A percentile compares a stretch with the other conserved stretches of the same genome.
These are phyloP conservation scores for Candida frijolesensis DNA, from an alignment of 1,139 yeast genomes.

Conservation along the genomic window DNA sequence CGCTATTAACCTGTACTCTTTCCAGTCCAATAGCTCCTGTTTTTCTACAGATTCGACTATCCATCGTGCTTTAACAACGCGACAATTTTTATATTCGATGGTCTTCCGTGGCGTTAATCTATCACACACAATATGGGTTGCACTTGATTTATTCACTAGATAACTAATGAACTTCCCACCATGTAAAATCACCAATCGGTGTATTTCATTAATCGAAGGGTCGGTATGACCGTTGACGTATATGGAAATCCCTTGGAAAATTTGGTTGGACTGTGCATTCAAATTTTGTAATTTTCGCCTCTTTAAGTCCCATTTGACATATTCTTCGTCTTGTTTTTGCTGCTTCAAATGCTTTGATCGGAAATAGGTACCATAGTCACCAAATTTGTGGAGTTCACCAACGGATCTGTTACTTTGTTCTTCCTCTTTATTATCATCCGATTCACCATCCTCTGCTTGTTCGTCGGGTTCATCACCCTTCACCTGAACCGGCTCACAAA, in stretches of 20 bases:
- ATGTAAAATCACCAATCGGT: conserved; percentile 66
- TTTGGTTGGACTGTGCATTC: conserved; percentile 23
- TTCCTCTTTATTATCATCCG: conserved; percentile 10
- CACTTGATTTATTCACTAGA: conserved; percentile 67
- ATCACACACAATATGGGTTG: conserved; percentile 84
- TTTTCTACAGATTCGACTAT: conserved; percentile 61
- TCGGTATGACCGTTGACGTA: conserved; percentile 85
- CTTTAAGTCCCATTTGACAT: conserved; percentile 49
- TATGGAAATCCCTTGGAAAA: conserved; percentile 66
- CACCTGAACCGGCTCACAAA: background rate
- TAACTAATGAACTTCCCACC: conserved; percentile 81
- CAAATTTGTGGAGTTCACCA: conserved; percentile 55
- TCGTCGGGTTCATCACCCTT: conserved; percentile 7
- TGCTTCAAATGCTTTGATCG: conserved; percentile 68
- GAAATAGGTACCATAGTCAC: conserved; percentile 71
- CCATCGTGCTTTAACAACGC: conserved; percentile 86
- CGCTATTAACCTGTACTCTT: conserved; percentile 57
- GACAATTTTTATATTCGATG: conserved; percentile 62
- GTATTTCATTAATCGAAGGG: conserved; percentile 75
- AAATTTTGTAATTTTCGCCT: conserved; percentile 32
- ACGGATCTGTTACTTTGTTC: conserved; percentile 24
- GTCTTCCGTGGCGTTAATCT: conserved; percentile 76
- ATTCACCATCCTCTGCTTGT: conserved; percentile 6
- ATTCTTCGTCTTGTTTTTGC: conserved; percentile 61
- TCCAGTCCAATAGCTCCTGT: conserved; percentile 64